A percentile compares a stretch with the other conserved stretches of the same genome.
Conservation (phyloP, 129 eudicot genomes). For the Chrysanthemum lavandulifolium region DNA sequence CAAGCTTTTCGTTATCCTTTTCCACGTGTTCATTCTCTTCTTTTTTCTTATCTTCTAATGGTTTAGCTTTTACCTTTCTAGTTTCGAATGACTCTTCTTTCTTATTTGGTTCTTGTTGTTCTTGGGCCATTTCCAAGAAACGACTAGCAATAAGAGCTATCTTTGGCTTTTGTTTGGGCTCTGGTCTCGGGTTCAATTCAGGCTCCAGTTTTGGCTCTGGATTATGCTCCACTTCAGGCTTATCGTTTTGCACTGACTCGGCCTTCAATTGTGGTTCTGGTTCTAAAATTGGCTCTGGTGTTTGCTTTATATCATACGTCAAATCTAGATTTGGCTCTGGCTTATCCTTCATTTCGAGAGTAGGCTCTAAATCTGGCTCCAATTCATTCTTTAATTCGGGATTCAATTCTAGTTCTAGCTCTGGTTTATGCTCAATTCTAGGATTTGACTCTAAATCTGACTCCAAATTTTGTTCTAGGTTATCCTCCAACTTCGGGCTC, state of each 20-base stretch:
- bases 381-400: neutral
- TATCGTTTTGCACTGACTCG: neutral
- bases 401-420: neutral
- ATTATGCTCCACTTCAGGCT: neutral
- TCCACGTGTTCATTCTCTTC: neutral
- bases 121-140: slow-evolving; percentile 5
- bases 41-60: neutral
- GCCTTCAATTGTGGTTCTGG: neutral
- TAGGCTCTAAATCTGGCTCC: neutral
- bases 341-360: slow-evolving; percentile 9
- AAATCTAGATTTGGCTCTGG: neutral
- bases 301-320: neutral
- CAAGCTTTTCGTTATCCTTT: neutral
- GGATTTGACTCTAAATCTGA: no score
- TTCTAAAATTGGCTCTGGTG: neutral
- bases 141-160: slow-evolving; percentile 25
- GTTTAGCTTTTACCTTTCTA: neutral
- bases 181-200: neutral
- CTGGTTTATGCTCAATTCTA: neutral
- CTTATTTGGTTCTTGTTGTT: neutral
- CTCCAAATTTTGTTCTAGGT: neutral
- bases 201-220: neutral
- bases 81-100: slow-evolving; percentile 1
- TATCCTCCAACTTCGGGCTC: neutral
- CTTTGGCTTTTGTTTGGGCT: slow-evolving; percentile 29